Evolutionary conservation across 768 basidiomycete genomes (phyloP).

Genomic region (Pilatotrama ljubarskyi): DNA sequence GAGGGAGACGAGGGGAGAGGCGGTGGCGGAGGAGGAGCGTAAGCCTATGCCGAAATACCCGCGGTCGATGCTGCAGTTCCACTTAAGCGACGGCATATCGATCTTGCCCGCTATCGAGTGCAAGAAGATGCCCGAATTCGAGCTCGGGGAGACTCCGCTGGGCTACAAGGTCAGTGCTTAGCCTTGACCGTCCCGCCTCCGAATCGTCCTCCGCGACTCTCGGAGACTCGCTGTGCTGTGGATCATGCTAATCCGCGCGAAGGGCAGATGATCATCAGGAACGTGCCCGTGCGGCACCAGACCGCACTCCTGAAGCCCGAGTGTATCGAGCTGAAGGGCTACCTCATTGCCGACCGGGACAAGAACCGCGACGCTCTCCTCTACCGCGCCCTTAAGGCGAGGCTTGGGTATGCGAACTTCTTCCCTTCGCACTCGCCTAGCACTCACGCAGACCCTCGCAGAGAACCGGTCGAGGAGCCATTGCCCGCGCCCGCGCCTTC

Average conservation of each 20-base stretch:
- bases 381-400: slow-evolving; percentile 53
- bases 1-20: slow-evolving; percentile 51
- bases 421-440: not conserved
- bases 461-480: not conserved
- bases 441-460: slow-evolving; percentile 19
- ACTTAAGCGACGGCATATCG: slow-evolving; percentile 75
- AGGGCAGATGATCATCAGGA: slow-evolving; percentile 64
- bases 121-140: slow-evolving; percentile 59
- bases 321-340: slow-evolving; percentile 59
- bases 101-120: slow-evolving; percentile 79
- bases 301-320: slow-evolving; percentile 77
- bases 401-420: slow-evolving; percentile 62
- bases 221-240: not conserved
- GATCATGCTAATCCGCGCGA: not conserved
- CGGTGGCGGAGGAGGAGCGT: slow-evolving; percentile 54
- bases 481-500: not conserved
- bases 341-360: slow-evolving; percentile 67
- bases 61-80: slow-evolving; percentile 72
- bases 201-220: too few species aligned
- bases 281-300: slow-evolving; percentile 66
- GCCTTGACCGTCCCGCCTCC: too few species aligned
- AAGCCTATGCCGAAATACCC: slow-evolving; percentile 83
- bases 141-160: slow-evolving; percentile 72
- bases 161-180: slow-evolving; percentile 83
- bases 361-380: slow-evolving; percentile 58